These are phyloP conservation scores for Colletotrichum caudatum DNA, from an alignment of 2,329 filamentous ascomycete species.

Conservation along the genomic window DNA sequence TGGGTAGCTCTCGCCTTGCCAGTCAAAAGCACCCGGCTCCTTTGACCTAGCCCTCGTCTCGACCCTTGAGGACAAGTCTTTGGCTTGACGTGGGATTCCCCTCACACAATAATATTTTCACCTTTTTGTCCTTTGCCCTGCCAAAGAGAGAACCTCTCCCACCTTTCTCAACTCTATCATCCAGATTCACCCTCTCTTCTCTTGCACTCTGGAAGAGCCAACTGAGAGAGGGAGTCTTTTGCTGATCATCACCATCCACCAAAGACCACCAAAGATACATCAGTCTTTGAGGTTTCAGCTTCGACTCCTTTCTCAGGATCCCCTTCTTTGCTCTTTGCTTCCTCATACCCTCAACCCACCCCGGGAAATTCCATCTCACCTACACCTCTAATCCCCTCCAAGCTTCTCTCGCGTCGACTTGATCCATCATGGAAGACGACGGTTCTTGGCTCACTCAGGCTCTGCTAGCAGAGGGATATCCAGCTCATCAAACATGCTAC, in stretches of 20 bases:
- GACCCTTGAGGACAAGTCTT: neutral
- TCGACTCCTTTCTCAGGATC: neutral
- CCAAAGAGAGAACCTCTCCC: neutral
- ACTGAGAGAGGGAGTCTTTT: neutral
- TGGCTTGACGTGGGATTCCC: neutral
- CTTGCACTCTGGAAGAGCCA: neutral
- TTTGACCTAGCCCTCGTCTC: constrained; percentile 4
- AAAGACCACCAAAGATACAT: neutral
- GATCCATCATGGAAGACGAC: neutral
- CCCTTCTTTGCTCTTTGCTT: no score
- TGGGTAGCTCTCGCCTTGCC: constrained; percentile 1
- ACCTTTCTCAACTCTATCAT: neutral
- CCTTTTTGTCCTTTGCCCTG: neutral
- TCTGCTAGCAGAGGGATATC: neutral
- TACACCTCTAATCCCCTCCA: no score
- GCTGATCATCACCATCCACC: neutral
- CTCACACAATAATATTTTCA: neutral
- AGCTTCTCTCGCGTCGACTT: neutral
- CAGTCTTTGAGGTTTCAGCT: neutral
- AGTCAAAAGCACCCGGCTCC: constrained; percentile 6
- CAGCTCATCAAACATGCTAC: neutral
- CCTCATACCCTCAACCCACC: neutral
- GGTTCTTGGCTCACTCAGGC: neutral
- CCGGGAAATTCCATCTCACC: no score
- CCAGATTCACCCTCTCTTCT: constrained; percentile 1